A percentile compares a stretch with the other conserved stretches of the same genome.
Evolutionary conservation across 805 yeast species (phyloP).

Genomic region (Saccharomycopsis synnaedendra): DNA sequence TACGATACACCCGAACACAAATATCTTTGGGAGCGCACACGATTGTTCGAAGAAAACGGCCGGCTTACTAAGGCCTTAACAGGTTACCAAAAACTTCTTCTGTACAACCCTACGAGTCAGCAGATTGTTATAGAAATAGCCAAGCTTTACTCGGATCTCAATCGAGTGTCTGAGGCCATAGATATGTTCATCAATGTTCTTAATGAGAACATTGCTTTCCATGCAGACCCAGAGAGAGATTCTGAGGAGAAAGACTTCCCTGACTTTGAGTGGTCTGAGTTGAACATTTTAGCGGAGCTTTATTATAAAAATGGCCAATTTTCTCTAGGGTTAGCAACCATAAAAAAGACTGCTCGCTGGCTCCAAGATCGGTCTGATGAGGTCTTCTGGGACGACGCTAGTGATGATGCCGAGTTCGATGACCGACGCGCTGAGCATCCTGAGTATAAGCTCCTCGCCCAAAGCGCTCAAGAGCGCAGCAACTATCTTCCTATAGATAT

Average conservation of each 20-base stretch:
- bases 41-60: conserved; percentile 54
- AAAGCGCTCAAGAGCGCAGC: conserved; percentile 26
- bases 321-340: conserved; percentile 47
- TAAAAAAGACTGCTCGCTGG: conserved; percentile 74
- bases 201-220: conserved; percentile 39
- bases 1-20: conserved; percentile 34
- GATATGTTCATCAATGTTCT: conserved; percentile 53
- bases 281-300: conserved; percentile 75
- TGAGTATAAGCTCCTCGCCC: conserved; percentile 30
- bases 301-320: conserved; percentile 60
- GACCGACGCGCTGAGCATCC: conserved; percentile 43
- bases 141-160: conserved; percentile 34
- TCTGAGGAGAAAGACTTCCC: conserved; percentile 27
- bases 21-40: conserved; percentile 52
- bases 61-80: conserved; percentile 64
- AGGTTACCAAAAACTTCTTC: conserved; percentile 51
- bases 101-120: conserved; percentile 46
- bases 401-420: conserved; percentile 74
- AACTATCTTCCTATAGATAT: conserved; percentile 74
- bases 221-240: conserved; percentile 16
- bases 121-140: conserved; percentile 52
- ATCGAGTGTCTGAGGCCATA: conserved; percentile 63
- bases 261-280: conserved; percentile 75
- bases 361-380: conserved; percentile 32
- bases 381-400: conserved; percentile 30